A percentile compares a stretch with the other conserved stretches of the same genome.
Conservation (phyloP, 140 eudicot genomes). For the Bidens hawaiensis region DNA sequence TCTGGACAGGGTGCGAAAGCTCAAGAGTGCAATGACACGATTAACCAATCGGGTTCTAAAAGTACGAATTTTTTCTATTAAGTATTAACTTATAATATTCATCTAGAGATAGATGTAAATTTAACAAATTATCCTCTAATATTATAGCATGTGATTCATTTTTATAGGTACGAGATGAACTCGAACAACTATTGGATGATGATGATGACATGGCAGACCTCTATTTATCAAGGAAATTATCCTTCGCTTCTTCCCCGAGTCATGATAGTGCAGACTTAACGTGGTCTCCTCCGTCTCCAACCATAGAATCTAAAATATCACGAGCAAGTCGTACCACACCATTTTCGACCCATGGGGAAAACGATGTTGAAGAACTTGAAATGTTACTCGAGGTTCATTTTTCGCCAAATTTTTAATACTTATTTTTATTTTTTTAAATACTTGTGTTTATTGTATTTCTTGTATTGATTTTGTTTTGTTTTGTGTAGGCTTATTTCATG, state of each 20-base stretch:
- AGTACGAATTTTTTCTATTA: conserved; percentile 36
- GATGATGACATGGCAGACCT: conserved; percentile 95
- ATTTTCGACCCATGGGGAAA: conserved; percentile 39
- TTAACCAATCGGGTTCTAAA: conserved; percentile 80
- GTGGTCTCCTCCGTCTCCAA: conserved; percentile 68
- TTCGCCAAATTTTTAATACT: background rate
- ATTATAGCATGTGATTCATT: background rate
- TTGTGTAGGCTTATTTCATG: conserved; percentile 75
- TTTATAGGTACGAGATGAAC: conserved; percentile 80
- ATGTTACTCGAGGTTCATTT: conserved; percentile 92
- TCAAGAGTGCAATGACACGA: conserved; percentile 90
- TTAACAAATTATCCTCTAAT: background rate
- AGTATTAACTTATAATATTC: background rate
- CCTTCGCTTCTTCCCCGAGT: conserved; percentile 42
- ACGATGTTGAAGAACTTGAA: conserved; percentile 87
- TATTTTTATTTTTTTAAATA: background rate
- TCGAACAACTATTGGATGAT: conserved; percentile 86
- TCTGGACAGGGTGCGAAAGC: conserved; percentile 83
- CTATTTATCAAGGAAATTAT: conserved; percentile 64
- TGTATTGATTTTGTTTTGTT: background rate
- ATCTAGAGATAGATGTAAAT: background rate
- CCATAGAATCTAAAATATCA: conserved; percentile 54
- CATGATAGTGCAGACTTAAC: conserved; percentile 30
- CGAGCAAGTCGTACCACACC: conserved; percentile 57
- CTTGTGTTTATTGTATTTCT: background rate